A percentile compares a stretch with the other conserved stretches of the same genome.
phyloP scores from a whole-genome alignment of 2,329 filamentous ascomycete species.

The Anisogramma anomala region DNA sequence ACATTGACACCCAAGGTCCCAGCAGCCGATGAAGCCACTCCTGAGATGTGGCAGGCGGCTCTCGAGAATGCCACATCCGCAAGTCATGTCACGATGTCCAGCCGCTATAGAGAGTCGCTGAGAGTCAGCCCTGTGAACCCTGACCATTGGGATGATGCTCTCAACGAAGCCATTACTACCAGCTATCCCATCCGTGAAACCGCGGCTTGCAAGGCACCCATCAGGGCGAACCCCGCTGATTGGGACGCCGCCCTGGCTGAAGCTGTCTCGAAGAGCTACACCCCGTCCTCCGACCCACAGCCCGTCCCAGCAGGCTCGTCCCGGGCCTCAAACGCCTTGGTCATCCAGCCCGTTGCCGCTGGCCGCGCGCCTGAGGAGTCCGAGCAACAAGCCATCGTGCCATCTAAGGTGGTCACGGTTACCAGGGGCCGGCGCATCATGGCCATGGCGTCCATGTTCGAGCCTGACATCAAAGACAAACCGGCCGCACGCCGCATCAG shows the following conservation, averaged over 20 bases:
- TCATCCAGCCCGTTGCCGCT: constrained; percentile 23
- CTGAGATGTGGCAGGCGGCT: constrained; percentile 24
- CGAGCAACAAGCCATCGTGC: too few species aligned
- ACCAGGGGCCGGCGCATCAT: constrained; percentile 1
- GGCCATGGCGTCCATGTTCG: constrained; percentile 4
- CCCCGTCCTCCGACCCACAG: constrained; percentile 21
- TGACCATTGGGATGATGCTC: constrained; percentile 4
- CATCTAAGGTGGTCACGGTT: constrained; percentile 14
- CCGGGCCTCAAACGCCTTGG: constrained; percentile 16
- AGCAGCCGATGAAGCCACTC: constrained; percentile 9
- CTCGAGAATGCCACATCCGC: constrained; percentile 26
- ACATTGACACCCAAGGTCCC: constrained; percentile 23
- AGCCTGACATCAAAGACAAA: background rate
- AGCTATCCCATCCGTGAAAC: constrained; percentile 5
- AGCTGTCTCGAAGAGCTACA: constrained; percentile 15
- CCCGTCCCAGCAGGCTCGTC: constrained; percentile 24
- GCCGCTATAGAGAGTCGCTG: background rate
- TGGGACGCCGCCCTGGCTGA: constrained; percentile 19
- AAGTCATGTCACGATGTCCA: constrained; percentile 20
- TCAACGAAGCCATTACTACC: constrained; percentile 6
- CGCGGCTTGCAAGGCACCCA: background rate
- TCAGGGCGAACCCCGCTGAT: constrained; percentile 3
- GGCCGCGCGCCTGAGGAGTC: constrained; percentile 22
- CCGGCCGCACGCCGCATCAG: background rate
- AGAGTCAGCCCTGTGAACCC: constrained; percentile 2